Evolutionary conservation across 2,329 filamentous ascomycete genomes (phyloP).

Genomic region (Phaeophleospora eucalypticola): DNA sequence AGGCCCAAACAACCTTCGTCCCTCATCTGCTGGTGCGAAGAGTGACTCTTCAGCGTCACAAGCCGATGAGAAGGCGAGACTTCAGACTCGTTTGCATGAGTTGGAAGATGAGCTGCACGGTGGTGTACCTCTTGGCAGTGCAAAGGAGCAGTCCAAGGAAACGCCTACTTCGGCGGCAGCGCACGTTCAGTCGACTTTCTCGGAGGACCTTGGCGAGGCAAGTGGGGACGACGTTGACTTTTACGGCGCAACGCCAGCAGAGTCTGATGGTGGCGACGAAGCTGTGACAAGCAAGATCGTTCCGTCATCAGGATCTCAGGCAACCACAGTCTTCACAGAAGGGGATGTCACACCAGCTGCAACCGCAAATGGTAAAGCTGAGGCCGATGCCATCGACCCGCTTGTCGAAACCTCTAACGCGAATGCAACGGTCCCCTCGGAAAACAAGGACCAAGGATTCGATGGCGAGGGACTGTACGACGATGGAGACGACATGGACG

Average conservation of each 20-base stretch:
- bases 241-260: background rate
- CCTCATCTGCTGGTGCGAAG: background rate
- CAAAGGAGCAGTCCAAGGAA: too few relatives aligned
- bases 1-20: background rate
- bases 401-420: too few relatives aligned
- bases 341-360: too few relatives aligned
- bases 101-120: background rate
- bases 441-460: too few relatives aligned
- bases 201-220: background rate
- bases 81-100: background rate
- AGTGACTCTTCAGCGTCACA: background rate
- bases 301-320: background rate
- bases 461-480: background rate
- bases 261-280: background rate
- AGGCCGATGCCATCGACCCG: too few relatives aligned
- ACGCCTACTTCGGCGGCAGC: too few relatives aligned
- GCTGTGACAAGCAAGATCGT: too few relatives aligned
- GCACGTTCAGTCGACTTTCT: too few relatives aligned
- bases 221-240: background rate
- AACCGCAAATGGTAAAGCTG: too few relatives aligned
- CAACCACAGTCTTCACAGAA: background rate
- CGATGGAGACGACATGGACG: conserved; percentile 11
- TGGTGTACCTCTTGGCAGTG: background rate
- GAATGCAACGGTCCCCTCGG: too few relatives aligned
- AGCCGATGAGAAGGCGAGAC: background rate